These are phyloP conservation scores for Rhizophagus clarus DNA, from an alignment of 192 early-diverging fungal genomes.

Conservation along the genomic window DNA sequence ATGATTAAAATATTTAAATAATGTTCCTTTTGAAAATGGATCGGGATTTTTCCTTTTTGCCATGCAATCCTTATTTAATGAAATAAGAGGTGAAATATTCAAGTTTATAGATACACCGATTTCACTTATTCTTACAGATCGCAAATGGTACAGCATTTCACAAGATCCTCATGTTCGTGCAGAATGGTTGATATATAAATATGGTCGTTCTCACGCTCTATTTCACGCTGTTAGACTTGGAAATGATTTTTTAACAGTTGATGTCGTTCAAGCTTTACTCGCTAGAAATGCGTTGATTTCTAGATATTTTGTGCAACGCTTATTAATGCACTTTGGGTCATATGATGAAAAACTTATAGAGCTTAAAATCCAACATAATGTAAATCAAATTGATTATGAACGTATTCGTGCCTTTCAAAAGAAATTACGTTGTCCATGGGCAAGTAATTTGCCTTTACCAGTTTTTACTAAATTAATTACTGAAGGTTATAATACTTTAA, in stretches of 20 bases:
- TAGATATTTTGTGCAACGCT: slow-evolving; percentile 24
- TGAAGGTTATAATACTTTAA: neutral
- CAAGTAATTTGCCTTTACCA: neutral
- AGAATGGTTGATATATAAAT: neutral
- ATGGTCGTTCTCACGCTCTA: slow-evolving; percentile 5
- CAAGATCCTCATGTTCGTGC: neutral
- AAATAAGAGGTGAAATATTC: neutral
- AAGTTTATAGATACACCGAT: too few relatives aligned
- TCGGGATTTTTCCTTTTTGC: too few relatives aligned
- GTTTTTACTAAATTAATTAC: neutral
- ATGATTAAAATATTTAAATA: too few relatives aligned
- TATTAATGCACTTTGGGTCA: slow-evolving; percentile 6
- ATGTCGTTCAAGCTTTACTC: neutral
- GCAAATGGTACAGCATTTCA: too few relatives aligned
- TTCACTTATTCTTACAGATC: too few relatives aligned
- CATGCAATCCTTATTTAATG: neutral
- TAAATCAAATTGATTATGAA: neutral
- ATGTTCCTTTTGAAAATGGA: too few relatives aligned
- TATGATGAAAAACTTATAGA: slow-evolving; percentile 2
- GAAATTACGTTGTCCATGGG: neutral
- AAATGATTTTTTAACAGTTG: neutral
- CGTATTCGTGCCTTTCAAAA: neutral
- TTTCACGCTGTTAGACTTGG: slow-evolving; percentile 24
- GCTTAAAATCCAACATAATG: neutral
- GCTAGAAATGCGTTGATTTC: neutral